A percentile compares a stretch with the other conserved stretches of the same genome.
Conservation (phyloP, 2,329 filamentous ascomycete species). For the Exophiala calicioides region DNA sequence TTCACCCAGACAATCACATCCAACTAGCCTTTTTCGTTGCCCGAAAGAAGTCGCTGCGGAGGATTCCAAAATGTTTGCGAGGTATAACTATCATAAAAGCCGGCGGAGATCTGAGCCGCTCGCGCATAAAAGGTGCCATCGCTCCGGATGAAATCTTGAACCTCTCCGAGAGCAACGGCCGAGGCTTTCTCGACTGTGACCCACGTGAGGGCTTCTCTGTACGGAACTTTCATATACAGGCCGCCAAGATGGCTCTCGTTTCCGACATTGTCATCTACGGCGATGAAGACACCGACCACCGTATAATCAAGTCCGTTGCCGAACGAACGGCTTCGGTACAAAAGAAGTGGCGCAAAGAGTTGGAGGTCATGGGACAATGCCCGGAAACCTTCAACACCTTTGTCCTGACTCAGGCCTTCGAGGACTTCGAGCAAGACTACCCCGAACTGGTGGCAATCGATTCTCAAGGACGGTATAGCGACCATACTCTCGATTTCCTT, state of each 20-base stretch:
- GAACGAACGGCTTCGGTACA: conserved; percentile 73
- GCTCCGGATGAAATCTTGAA: conserved; percentile 77
- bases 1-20: conserved; percentile 84
- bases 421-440: conserved; percentile 69
- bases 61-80: conserved; percentile 73
- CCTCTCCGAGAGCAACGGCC: conserved; percentile 45
- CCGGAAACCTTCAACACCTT: conserved; percentile 82
- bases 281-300: conserved; percentile 63
- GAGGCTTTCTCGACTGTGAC: conserved; percentile 78
- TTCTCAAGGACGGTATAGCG: conserved; percentile 69
- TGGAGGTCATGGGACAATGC: conserved; percentile 57
- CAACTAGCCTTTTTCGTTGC: conserved; percentile 88
- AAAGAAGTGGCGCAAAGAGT: conserved; percentile 68
- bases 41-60: conserved; percentile 68
- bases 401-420: conserved; percentile 60
- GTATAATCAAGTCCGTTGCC: conserved; percentile 66
- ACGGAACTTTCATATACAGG: conserved; percentile 95
- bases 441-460: conserved; percentile 74
- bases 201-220: conserved; percentile 91
- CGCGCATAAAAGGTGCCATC: conserved; percentile 84
- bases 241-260: conserved; percentile 79
- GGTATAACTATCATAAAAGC: conserved; percentile 86
- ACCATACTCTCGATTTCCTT: conserved; percentile 82
- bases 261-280: conserved; percentile 95
- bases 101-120: conserved; percentile 71